A percentile compares a stretch with the other conserved stretches of the same genome.
Evolutionary conservation across 148 eudicot genomes (phyloP).

Genomic region (Salicornia ramosissima): DNA sequence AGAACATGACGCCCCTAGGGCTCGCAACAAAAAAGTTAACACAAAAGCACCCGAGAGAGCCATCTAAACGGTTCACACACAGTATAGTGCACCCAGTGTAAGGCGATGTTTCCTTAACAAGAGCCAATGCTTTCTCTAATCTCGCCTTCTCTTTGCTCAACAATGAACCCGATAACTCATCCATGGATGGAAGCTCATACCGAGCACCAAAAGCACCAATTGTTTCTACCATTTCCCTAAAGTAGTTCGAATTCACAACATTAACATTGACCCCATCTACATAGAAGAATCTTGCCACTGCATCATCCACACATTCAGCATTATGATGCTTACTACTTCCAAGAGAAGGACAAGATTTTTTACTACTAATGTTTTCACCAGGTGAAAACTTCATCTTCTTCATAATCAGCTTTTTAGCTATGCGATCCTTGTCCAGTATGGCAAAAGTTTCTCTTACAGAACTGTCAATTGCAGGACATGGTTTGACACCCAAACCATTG

Average conservation of each 20-base stretch:
- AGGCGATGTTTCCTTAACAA: constrained; percentile 36
- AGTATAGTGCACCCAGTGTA: constrained; percentile 39
- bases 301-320: constrained; percentile 32
- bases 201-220: constrained; percentile 31
- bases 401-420: constrained; percentile 23
- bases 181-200: constrained; percentile 35
- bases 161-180: constrained; percentile 28
- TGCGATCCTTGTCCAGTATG: constrained; percentile 25
- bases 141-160: constrained; percentile 36
- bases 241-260: constrained; percentile 31
- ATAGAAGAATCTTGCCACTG: constrained; percentile 38
- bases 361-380: constrained; percentile 6
- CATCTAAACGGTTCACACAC: constrained; percentile 38
- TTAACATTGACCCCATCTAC: constrained; percentile 31
- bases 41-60: constrained; percentile 37
- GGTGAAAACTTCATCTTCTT: constrained; percentile 18
- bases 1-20: constrained; percentile 39
- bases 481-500: constrained; percentile 35
- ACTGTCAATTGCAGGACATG: constrained; percentile 33
- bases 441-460: constrained; percentile 30
- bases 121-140: constrained; percentile 28
- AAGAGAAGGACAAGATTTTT: background rate
- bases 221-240: constrained; percentile 29
- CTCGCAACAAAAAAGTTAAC: constrained; percentile 39
- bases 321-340: constrained; percentile 3